phyloP scores from a whole-genome alignment of 2,329 filamentous ascomycete genomes.

The Trichoderma aggressivum region DNA sequence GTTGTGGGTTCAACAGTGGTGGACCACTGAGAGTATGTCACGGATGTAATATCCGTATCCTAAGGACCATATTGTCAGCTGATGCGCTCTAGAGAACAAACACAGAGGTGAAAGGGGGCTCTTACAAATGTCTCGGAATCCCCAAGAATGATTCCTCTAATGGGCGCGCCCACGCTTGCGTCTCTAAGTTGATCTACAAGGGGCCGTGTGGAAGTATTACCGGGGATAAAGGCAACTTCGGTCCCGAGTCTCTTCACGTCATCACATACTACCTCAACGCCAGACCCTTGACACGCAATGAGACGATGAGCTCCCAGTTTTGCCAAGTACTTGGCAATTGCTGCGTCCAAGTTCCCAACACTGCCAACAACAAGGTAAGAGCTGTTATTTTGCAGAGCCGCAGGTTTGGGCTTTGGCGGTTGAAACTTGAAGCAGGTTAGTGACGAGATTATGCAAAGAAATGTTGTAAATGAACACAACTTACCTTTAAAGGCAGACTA shows the following conservation, averaged over 20 bases:
- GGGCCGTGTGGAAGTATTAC: neutral
- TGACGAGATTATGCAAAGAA: neutral
- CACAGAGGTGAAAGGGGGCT: neutral
- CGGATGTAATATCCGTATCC: neutral
- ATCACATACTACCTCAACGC: neutral
- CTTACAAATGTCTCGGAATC: neutral
- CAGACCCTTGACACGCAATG: neutral
- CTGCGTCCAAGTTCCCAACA: neutral
- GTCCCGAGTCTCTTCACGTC: slow-evolving; percentile 2
- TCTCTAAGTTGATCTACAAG: slow-evolving; percentile 3
- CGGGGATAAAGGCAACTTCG: slow-evolving; percentile 8
- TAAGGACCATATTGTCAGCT: neutral
- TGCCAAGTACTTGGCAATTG: slow-evolving; percentile 10
- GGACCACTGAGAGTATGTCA: slow-evolving; percentile 4
- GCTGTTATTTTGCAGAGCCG: slow-evolving; percentile 6
- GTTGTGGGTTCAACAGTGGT: neutral
- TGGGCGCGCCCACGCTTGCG: neutral
- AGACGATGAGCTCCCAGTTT: slow-evolving; percentile 11
- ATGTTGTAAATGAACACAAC: neutral
- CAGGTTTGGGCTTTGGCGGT: slow-evolving; percentile 12
- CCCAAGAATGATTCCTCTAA: slow-evolving; percentile 12
- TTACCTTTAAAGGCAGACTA: slow-evolving; percentile 12
- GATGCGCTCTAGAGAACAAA: neutral
- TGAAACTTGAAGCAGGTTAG: slow-evolving; percentile 13
- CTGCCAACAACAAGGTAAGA: slow-evolving; percentile 10